Evolutionary conservation across 345 rosid genomes (phyloP).

Genomic region (Salix viminalis): DNA sequence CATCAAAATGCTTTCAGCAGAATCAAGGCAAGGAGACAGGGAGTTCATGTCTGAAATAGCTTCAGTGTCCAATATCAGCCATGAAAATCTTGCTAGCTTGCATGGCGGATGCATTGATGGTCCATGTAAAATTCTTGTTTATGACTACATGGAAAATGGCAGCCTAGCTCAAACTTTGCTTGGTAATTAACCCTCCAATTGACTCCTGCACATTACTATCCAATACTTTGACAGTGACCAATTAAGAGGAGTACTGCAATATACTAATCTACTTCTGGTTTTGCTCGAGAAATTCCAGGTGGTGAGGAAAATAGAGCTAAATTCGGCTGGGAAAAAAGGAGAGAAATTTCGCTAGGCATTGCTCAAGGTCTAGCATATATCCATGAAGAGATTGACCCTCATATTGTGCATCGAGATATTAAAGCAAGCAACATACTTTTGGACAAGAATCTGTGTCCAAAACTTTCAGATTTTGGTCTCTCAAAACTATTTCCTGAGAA

Average conservation of each 20-base stretch:
- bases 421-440: slow-evolving; percentile 42
- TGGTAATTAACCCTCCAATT: slow-evolving; percentile 6
- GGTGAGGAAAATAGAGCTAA: slow-evolving; percentile 19
- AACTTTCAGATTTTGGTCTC: slow-evolving; percentile 43
- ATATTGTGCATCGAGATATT: slow-evolving; percentile 40
- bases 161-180: slow-evolving; percentile 24
- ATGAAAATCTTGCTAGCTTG: slow-evolving; percentile 32
- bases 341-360: slow-evolving; percentile 27
- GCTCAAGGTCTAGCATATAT: slow-evolving; percentile 35
- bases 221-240: neutral
- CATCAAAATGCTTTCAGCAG: slow-evolving; percentile 35
- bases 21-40: slow-evolving; percentile 39
- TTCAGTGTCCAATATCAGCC: slow-evolving; percentile 27
- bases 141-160: slow-evolving; percentile 36
- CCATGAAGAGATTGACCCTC: slow-evolving; percentile 37
- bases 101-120: slow-evolving; percentile 40
- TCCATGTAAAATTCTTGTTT: slow-evolving; percentile 32
- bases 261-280: neutral
- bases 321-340: slow-evolving; percentile 28
- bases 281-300: slow-evolving; percentile 9
- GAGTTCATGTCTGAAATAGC: slow-evolving; percentile 40
- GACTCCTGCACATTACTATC: no score
- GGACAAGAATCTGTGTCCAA: slow-evolving; percentile 35
- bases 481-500: slow-evolving; percentile 28
- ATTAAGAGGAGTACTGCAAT: neutral